Conservation (phyloP, 116 monocot genomes). For the Phalaenopsis hybrid region DNA sequence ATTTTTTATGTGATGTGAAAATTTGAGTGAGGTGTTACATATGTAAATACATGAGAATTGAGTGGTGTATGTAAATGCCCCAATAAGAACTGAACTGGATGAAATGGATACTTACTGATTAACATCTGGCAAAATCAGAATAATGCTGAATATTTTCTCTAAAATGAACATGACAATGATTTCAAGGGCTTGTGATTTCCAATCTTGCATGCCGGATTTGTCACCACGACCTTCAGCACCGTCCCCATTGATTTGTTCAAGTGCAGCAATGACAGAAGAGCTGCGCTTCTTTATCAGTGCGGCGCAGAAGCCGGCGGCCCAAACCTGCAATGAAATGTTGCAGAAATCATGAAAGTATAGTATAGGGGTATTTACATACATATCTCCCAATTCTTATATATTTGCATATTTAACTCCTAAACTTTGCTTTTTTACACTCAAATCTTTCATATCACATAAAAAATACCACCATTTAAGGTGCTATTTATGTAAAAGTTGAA, state of each 20-base stretch:
- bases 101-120: slow-evolving; percentile 39
- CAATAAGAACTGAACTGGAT: background rate
- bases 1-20: too few relatives aligned
- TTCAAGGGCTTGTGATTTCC: slow-evolving; percentile 30
- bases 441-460: too few relatives aligned
- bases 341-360: slow-evolving; percentile 1
- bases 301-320: slow-evolving; percentile 93
- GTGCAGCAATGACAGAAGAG: slow-evolving; percentile 19
- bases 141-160: slow-evolving; percentile 48
- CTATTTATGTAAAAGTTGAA: too few relatives aligned
- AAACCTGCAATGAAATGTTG: slow-evolving; percentile 41
- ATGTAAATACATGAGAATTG: too few relatives aligned
- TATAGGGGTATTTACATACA: too few relatives aligned
- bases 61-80: too few relatives aligned
- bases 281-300: slow-evolving; percentile 64
- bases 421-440: too few relatives aligned
- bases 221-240: slow-evolving; percentile 12
- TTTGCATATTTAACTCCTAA: too few relatives aligned
- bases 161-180: slow-evolving; percentile 39
- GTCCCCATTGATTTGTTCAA: slow-evolving; percentile 17
- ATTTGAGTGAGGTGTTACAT: too few relatives aligned
- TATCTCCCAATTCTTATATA: too few relatives aligned
- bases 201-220: slow-evolving; percentile 13
- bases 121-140: slow-evolving; percentile 61
- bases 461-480: too few relatives aligned